Evolutionary conservation across 257 asterid species (phyloP).

Genomic region (Scutellaria minor): DNA sequence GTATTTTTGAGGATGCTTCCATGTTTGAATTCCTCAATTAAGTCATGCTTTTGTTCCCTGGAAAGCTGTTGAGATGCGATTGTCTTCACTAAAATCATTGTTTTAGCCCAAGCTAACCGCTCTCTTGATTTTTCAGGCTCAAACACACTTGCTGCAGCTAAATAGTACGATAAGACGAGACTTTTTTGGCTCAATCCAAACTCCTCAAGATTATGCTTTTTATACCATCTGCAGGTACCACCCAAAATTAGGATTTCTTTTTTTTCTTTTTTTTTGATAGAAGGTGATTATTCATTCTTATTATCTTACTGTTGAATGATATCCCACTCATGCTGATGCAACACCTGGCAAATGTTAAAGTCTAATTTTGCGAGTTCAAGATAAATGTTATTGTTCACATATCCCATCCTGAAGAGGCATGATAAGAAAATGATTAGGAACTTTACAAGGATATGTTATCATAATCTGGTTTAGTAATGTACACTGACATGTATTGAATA

Average conservation of each 20-base stretch:
- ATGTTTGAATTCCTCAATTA: slow-evolving; percentile 44
- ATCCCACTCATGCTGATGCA: slow-evolving; percentile 3
- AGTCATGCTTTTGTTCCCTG: slow-evolving; percentile 39
- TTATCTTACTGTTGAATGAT: slow-evolving; percentile 50
- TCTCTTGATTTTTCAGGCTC: slow-evolving; percentile 61
- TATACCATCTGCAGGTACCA: slow-evolving; percentile 58
- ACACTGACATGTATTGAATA: too few relatives aligned
- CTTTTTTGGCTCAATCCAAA: slow-evolving; percentile 51
- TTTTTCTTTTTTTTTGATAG: too few relatives aligned
- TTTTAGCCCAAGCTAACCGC: slow-evolving; percentile 77
- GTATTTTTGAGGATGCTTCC: slow-evolving; percentile 27
- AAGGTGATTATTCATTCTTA: too few relatives aligned
- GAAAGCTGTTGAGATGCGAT: slow-evolving; percentile 36
- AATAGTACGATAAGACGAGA: slow-evolving; percentile 50
- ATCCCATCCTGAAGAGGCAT: not conserved
- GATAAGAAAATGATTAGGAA: not conserved
- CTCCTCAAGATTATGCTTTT: slow-evolving; percentile 41
- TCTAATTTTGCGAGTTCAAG: slow-evolving; percentile 3
- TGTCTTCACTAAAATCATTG: slow-evolving; percentile 49
- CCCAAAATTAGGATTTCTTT: too few relatives aligned
- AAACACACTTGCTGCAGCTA: slow-evolving; percentile 59
- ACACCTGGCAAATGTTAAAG: not conserved
- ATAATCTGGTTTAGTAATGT: too few relatives aligned
- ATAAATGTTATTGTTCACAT: not conserved
- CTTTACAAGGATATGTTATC: too few relatives aligned